Conservation (phyloP, 805 yeast genomes). For the Hanseniaspora thailandica region DNA sequence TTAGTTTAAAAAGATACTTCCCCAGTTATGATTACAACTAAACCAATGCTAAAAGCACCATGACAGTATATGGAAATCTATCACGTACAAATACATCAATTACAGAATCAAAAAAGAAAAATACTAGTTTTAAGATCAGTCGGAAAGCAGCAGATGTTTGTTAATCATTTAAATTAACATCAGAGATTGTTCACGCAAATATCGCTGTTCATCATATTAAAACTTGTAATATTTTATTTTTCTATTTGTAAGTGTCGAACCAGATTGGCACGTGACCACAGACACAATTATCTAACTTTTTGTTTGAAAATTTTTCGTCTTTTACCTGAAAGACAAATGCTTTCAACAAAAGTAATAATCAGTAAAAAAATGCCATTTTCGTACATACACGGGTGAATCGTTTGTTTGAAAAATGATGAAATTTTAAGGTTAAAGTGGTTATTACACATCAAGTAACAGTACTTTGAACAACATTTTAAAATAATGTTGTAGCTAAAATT, state of each 20-base stretch:
- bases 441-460: too few species aligned
- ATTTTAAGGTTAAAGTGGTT: too few species aligned
- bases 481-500: too few species aligned
- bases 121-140: constrained; percentile 22
- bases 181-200: constrained; percentile 34
- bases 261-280: neutral
- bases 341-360: constrained; percentile 8
- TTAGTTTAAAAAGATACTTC: too few species aligned
- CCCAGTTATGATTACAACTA: too few species aligned
- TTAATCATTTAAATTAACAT: constrained; percentile 27
- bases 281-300: neutral
- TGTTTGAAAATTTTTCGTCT: neutral
- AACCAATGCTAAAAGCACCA: too few species aligned
- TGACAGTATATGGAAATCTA: too few species aligned
- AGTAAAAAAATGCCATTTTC: neutral
- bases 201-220: constrained; percentile 28
- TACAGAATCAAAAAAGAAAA: neutral
- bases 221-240: neutral
- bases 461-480: too few species aligned
- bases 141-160: constrained; percentile 34
- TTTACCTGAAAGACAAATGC: constrained; percentile 7
- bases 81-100: too few species aligned
- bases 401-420: too few species aligned
- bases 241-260: neutral
- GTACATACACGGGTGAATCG: too few species aligned